Evolutionary conservation across 2,329 filamentous ascomycete genomes (phyloP), one percentile per base, ranked within the genome.

Genomic region (Venturiaceae sp.): DNA sequence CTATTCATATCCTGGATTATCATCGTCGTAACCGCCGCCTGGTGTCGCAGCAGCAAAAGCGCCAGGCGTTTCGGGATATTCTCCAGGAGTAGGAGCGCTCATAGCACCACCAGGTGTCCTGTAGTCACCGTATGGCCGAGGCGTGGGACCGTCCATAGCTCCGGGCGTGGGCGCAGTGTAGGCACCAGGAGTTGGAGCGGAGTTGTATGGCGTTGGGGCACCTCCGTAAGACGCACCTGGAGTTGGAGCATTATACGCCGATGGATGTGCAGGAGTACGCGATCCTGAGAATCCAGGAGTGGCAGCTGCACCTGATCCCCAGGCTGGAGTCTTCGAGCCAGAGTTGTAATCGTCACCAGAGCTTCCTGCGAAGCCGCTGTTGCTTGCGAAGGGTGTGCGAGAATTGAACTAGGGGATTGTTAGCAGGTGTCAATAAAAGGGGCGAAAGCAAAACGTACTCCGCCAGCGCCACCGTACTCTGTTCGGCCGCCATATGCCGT

Each of bases 241-340:
- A 6, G 70, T 74, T 16, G 85, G 86, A 3, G 85, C 86, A 64
- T 88, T 90, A 0, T 57, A 57, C 9, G 53, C 28, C 26, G 34
- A 37, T 59, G 58, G 52, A 33, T 58, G 44, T 33, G 57, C 57
- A n/a, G 58, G 58, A 6, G 52, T 59, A 32, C 58, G 52, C 16
- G 21, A 26, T 28, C 53, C 53, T 13, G 34, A 39, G 11, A 46
- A 41, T 21, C 23, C 47, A 26, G 30, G 46, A 2, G 57, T 37
- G 9, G 57, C 28, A 21, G 58, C 32, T 19, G 66, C 63, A 21
- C 66, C 68, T 26, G 61, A 55, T 3, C 28, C 37, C 23, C 41
- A 34, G 1, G 83, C 85, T 3, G 91, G 91, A 1, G 90, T 95
- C 71, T 92, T 86, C n/a, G 83, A 85, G 7, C 86, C 86, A 58